phyloP scores from a whole-genome alignment of 2,329 filamentous ascomycete species.

The Hypoxylon rubiginosum region DNA sequence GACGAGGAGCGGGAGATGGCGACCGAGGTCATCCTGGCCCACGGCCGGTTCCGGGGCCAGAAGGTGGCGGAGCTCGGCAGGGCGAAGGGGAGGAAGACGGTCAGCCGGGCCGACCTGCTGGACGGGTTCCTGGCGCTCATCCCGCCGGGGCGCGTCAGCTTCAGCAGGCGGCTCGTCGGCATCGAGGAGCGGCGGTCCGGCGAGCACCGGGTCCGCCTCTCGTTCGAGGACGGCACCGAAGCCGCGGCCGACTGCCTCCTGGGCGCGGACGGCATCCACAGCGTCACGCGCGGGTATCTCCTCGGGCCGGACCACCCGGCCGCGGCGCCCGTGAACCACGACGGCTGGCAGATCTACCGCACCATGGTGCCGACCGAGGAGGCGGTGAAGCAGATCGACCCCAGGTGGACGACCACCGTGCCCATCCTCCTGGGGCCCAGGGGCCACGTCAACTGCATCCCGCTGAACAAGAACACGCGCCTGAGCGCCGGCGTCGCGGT shows the following conservation, averaged over 20 bases:
- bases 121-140: constrained; percentile 50
- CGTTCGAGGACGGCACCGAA: constrained; percentile 48
- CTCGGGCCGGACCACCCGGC: constrained; percentile 51
- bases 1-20: constrained; percentile 52
- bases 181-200: constrained; percentile 32
- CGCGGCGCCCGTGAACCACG: constrained; percentile 51
- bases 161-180: constrained; percentile 45
- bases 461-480: constrained; percentile 52
- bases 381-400: constrained; percentile 47
- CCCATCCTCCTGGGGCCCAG: constrained; percentile 52
- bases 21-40: constrained; percentile 53
- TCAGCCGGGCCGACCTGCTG: constrained; percentile 52
- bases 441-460: constrained; percentile 53
- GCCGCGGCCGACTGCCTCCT: constrained; percentile 51
- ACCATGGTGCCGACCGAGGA: constrained; percentile 49
- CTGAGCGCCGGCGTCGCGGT: constrained; percentile 54
- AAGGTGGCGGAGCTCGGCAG: constrained; percentile 51
- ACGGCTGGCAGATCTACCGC: constrained; percentile 51
- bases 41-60: constrained; percentile 44
- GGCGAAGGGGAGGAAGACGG: constrained; percentile 53
- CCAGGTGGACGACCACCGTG: constrained; percentile 50
- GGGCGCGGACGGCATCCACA: constrained; percentile 55
- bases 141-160: constrained; percentile 39
- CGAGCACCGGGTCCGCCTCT: constrained; percentile 35
- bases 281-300: constrained; percentile 48